These are phyloP conservation scores for Lichtheimia ramosa DNA, from an alignment of 371 early-diverging fungal genomes.

Conservation along the genomic window DNA sequence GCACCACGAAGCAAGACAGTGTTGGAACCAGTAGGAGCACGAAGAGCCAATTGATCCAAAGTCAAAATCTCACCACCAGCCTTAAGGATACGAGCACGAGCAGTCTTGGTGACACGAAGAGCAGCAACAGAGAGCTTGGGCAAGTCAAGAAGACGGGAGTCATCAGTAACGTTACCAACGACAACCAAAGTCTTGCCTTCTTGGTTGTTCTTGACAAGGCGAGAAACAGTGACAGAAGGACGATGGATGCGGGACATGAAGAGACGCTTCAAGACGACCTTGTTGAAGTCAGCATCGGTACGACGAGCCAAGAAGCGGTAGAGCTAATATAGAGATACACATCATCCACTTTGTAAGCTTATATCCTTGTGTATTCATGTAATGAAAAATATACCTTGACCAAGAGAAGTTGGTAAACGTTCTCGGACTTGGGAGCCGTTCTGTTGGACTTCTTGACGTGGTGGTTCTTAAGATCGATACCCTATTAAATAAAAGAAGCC, in stretches of 20 bases:
- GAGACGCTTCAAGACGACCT: conserved; percentile 96
- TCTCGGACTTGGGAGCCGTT: conserved; percentile 82
- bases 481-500: conserved; percentile 57
- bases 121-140: conserved; percentile 97
- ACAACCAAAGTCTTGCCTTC: conserved; percentile 85
- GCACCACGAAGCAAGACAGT: conserved; percentile 94
- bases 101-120: conserved; percentile 92
- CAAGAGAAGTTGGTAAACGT: conserved; percentile 90
- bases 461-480: conserved; percentile 95
- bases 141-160: conserved; percentile 88
- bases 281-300: conserved; percentile 97
- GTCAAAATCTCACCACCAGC: conserved; percentile 98
- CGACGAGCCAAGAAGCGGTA: conserved; percentile 98
- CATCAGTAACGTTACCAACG: conserved; percentile 97
- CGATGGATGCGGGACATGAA: conserved; percentile 98
- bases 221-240: conserved; percentile 93
- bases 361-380: too few relatives aligned
- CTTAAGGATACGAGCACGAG: conserved; percentile 95
- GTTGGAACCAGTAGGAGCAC: conserved; percentile 96
- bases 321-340: conserved; percentile 64
- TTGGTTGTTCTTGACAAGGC: conserved; percentile 72
- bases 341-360: neutral
- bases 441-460: conserved; percentile 91
- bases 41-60: conserved; percentile 97
- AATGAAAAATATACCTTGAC: conserved; percentile 77